Conservation (phyloP, 306 rosid species). For the Oxytropis ochrocephala region DNA sequence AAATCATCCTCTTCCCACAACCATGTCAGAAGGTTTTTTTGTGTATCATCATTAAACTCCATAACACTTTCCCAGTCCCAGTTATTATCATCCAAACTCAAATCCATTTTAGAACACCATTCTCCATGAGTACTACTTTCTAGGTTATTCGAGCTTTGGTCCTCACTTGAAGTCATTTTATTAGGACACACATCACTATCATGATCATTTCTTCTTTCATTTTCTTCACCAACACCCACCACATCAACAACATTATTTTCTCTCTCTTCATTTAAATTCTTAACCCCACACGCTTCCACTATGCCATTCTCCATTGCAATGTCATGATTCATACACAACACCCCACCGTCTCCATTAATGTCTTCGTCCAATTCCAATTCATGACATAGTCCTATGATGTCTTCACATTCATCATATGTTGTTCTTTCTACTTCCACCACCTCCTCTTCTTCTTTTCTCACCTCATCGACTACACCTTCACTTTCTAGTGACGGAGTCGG, state of each 20-base stretch:
- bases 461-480: neutral
- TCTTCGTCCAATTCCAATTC: neutral
- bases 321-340: conserved; percentile 19
- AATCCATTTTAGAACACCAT: conserved; percentile 20
- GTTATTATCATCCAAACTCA: neutral
- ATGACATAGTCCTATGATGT: neutral
- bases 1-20: conserved; percentile 42
- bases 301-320: conserved; percentile 6
- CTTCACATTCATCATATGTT: neutral
- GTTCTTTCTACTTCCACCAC: neutral
- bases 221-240: neutral
- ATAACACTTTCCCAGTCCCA: conserved; percentile 47
- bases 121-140: conserved; percentile 15
- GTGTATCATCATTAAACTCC: conserved; percentile 11
- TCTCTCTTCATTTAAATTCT: conserved; percentile 33
- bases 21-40: conserved; percentile 26
- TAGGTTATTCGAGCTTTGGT: neutral
- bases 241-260: neutral
- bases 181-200: neutral
- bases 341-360: conserved; percentile 27
- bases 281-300: conserved; percentile 23
- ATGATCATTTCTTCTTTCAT: neutral
- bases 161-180: neutral
- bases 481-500: conserved; percentile 23
- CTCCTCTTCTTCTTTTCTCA: neutral